Percentiles rank a stretch among this genome's conserved stretches.
phyloP scores from a whole-genome alignment of 108 stramenopile species.

The Fragilariopsis cylindrus region DNA sequence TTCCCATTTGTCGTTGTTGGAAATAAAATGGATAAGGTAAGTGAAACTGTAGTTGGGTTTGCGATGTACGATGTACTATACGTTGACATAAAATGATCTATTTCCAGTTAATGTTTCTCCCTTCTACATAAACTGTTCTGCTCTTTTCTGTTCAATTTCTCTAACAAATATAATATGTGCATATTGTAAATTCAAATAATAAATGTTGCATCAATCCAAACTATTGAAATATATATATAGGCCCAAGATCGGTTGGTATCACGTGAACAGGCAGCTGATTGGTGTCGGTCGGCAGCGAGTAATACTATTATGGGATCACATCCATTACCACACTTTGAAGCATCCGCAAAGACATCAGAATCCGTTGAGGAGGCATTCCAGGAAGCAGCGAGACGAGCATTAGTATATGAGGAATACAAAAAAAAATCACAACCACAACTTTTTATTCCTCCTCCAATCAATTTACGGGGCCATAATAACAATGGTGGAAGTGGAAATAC shows the following conservation, averaged over 20 bases:
- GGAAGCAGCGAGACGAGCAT: slow-evolving; percentile 61
- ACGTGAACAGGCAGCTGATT: slow-evolving; percentile 73
- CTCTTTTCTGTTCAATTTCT: neutral
- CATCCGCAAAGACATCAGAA: slow-evolving; percentile 92
- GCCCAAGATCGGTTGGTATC: slow-evolving; percentile 72
- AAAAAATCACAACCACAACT: slow-evolving; percentile 53
- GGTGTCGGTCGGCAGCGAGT: slow-evolving; percentile 72
- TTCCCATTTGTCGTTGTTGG: slow-evolving; percentile 98
- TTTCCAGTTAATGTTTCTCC: too few relatives aligned
- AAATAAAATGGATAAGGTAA: slow-evolving; percentile 93
- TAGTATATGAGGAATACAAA: slow-evolving; percentile 57
- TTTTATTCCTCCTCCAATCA: slow-evolving; percentile 55
- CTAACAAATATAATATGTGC: neutral
- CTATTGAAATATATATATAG: slow-evolving; percentile 7
- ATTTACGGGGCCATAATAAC: slow-evolving; percentile 17
- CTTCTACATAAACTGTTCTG: too few relatives aligned
- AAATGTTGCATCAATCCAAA: too few relatives aligned
- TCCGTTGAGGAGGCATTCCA: slow-evolving; percentile 95
- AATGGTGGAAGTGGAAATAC: neutral
- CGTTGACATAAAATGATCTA: neutral
- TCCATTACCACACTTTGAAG: slow-evolving; percentile 93
- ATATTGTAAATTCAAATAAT: too few relatives aligned
- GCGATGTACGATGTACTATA: neutral
- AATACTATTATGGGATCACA: slow-evolving; percentile 53
- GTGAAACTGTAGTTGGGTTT: neutral